Evolutionary conservation across 495 filamentous ascomycete species (phyloP).

Genomic region (Daldinia bambusicola): DNA sequence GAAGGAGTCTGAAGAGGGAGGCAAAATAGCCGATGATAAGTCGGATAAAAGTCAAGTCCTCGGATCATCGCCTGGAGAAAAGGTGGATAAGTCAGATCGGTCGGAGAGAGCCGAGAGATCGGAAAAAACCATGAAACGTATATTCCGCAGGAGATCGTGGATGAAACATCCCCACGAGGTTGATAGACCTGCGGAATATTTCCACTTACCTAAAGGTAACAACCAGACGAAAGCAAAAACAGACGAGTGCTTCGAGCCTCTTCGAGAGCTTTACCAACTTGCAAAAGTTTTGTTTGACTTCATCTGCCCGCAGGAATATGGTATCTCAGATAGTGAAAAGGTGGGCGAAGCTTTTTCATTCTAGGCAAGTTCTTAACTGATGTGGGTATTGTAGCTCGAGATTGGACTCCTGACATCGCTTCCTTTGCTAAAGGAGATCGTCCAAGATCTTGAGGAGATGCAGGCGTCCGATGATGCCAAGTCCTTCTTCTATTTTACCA

Average conservation of each 20-base stretch:
- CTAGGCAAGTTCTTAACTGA: constrained; percentile 15
- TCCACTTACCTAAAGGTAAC: constrained; percentile 83
- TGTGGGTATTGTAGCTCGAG: constrained; percentile 66
- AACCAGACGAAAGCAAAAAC: constrained; percentile 82
- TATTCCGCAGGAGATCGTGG: constrained; percentile 64
- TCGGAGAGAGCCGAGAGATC: constrained; percentile 39
- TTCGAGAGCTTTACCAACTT: constrained; percentile 90
- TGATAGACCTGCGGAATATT: constrained; percentile 74
- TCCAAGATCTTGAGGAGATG: constrained; percentile 95
- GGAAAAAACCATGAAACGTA: constrained; percentile 59
- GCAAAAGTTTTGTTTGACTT: constrained; percentile 98
- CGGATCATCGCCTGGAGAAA: constrained; percentile 35
- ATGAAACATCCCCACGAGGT: constrained; percentile 57
- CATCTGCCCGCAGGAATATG: constrained; percentile 97
- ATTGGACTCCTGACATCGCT: constrained; percentile 95
- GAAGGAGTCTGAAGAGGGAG: constrained; percentile 50
- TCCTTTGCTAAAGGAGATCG: constrained; percentile 93
- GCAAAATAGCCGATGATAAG: constrained; percentile 48
- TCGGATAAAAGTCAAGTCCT: constrained; percentile 47
- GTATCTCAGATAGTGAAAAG: constrained; percentile 92
- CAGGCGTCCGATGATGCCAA: constrained; percentile 93
- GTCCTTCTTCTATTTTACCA: constrained; percentile 98
- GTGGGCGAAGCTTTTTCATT: constrained; percentile 38
- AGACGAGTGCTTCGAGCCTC: constrained; percentile 83
- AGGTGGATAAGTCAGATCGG: constrained; percentile 45